These are phyloP conservation scores for Diaporthe humulicola DNA, from an alignment of 2,329 filamentous ascomycete species.

Conservation along the genomic window DNA sequence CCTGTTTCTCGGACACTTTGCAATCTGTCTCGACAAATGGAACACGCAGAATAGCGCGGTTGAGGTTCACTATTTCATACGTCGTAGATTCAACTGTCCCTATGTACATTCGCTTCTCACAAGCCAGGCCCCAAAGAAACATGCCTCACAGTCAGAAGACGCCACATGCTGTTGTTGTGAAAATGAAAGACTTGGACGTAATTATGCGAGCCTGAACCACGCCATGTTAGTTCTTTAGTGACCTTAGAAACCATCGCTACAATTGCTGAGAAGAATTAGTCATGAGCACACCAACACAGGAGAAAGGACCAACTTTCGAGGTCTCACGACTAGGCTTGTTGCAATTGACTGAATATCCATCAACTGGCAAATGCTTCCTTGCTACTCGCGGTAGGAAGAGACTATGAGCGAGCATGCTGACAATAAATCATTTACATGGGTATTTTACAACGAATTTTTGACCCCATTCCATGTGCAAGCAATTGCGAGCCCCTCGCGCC, in stretches of 20 bases:
- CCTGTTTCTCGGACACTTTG: no score
- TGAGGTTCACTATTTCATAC: neutral
- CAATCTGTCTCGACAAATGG: neutral
- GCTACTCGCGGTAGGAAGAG: neutral
- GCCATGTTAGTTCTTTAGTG: neutral
- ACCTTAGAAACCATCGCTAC: neutral
- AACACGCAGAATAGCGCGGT: neutral
- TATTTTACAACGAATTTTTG: neutral
- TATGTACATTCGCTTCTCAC: neutral
- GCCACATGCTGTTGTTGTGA: neutral
- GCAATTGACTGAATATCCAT: neutral
- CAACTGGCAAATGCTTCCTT: neutral
- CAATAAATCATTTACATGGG: neutral
- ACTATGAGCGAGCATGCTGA: neutral
- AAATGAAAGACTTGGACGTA: neutral
- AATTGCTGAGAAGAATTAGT: no score
- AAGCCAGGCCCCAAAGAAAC: neutral
- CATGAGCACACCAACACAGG: neutral
- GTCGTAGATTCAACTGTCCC: neutral
- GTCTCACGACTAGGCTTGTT: no score
- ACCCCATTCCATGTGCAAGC: no score
- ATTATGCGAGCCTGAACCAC: neutral
- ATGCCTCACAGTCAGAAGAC: neutral
- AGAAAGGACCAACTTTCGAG: no score
- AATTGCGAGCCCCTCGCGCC: neutral